Evolutionary conservation across 495 filamentous ascomycete genomes (phyloP).

Genomic region (Podospora appendiculata): DNA sequence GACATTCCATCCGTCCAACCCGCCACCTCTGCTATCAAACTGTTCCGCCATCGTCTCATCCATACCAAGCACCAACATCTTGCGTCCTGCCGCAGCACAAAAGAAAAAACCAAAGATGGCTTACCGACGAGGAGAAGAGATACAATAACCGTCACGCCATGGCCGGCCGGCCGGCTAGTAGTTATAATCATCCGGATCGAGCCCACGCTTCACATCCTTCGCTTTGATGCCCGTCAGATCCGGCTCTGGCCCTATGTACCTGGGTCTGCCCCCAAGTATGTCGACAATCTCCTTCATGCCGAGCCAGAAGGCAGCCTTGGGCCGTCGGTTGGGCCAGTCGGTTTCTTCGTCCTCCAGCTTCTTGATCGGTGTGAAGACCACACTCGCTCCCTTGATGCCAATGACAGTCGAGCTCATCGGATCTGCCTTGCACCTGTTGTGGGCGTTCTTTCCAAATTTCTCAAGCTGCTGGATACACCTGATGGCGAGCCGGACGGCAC

Average conservation of each 20-base stretch:
- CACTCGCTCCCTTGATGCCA: slow-evolving; percentile 81
- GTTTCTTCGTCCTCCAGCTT: slow-evolving; percentile 76
- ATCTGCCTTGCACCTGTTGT: slow-evolving; percentile 61
- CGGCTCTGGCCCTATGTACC: slow-evolving; percentile 33
- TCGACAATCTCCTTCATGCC: slow-evolving; percentile 74
- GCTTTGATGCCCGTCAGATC: slow-evolving; percentile 39
- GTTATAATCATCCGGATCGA: slow-evolving; percentile 7
- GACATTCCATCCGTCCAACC: too few species aligned
- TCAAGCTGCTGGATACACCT: slow-evolving; percentile 88
- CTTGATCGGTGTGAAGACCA: slow-evolving; percentile 75
- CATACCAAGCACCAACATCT: too few species aligned
- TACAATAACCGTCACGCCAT: not conserved
- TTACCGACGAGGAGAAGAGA: not conserved
- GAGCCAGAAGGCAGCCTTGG: slow-evolving; percentile 81
- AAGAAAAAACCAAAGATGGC: too few species aligned
- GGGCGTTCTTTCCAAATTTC: slow-evolving; percentile 56
- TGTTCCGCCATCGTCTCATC: too few species aligned
- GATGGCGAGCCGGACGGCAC: slow-evolving; percentile 85
- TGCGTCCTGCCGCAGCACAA: too few species aligned
- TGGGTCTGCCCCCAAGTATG: slow-evolving; percentile 66
- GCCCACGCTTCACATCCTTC: slow-evolving; percentile 48
- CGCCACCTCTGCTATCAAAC: too few species aligned
- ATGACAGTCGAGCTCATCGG: slow-evolving; percentile 71
- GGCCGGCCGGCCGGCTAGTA: too few species aligned
- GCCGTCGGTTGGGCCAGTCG: slow-evolving; percentile 84